phyloP scores from a whole-genome alignment of 441 rosid species.

The Eutrema salsugineum region DNA sequence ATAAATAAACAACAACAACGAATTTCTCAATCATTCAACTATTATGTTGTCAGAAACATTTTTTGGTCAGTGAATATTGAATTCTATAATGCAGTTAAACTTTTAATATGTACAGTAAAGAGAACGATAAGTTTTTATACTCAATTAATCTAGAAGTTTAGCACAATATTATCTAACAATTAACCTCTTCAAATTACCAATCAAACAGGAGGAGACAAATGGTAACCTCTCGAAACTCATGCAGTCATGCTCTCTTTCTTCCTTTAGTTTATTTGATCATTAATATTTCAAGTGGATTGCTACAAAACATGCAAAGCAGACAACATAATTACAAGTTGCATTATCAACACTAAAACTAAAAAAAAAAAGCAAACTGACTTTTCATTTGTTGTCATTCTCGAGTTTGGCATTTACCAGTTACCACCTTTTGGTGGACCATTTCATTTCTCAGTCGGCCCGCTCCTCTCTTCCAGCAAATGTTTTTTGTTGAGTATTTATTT shows the following conservation, averaged over 20 bases:
- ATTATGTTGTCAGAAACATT: no score
- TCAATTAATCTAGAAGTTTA: background rate
- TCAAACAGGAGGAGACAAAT: background rate
- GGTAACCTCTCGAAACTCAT: slow-evolving; percentile 3
- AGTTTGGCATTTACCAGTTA: slow-evolving; percentile 3
- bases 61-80: no score
- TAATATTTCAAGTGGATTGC: slow-evolving; percentile 3
- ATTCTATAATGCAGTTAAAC: no score
- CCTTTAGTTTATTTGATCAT: background rate
- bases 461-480: background rate
- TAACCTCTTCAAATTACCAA: background rate
- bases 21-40: no score
- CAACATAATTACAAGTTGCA: slow-evolving; percentile 20
- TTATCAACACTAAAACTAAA: slow-evolving; percentile 12
- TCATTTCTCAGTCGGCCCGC: background rate
- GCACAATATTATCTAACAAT: background rate
- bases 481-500: no score
- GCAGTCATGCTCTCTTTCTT: background rate
- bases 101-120: no score
- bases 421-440: slow-evolving; percentile 9
- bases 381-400: slow-evolving; percentile 9
- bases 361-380: slow-evolving; percentile 16
- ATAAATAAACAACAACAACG: no score
- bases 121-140: background rate
- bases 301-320: slow-evolving; percentile 7